Conservation (phyloP, 768 basidiomycete species). For the Brasilioporus rufonigricans region DNA sequence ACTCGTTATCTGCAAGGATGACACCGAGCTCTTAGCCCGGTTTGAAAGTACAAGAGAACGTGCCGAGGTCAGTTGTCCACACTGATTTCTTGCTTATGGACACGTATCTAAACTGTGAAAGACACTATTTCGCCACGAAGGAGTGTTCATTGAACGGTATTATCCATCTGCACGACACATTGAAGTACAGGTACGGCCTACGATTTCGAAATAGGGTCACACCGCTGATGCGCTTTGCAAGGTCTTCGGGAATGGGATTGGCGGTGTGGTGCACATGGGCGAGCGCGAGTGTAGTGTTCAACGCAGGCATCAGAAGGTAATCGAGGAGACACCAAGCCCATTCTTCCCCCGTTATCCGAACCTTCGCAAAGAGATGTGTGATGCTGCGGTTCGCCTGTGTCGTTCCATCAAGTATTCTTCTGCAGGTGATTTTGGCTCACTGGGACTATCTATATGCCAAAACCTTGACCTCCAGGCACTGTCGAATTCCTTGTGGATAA, state of each 20-base stretch:
- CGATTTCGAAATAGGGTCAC: background rate
- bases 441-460: background rate
- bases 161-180: conserved; percentile 56
- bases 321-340: conserved; percentile 68
- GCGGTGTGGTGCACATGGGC: conserved; percentile 59
- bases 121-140: conserved; percentile 48
- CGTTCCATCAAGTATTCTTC: conserved; percentile 53
- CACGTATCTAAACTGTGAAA: conserved; percentile 17
- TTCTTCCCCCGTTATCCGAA: conserved; percentile 47
- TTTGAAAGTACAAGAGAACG: conserved; percentile 40
- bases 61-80: conserved; percentile 32
- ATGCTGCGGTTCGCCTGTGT: conserved; percentile 52
- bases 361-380: conserved; percentile 45
- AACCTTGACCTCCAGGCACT: conserved; percentile 41
- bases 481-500: conserved; percentile 67
- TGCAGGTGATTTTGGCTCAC: conserved; percentile 39
- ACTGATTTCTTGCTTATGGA: background rate
- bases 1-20: conserved; percentile 49
- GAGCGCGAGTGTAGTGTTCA: conserved; percentile 73
- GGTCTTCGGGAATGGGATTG: conserved; percentile 66
- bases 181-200: conserved; percentile 52
- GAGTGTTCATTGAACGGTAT: conserved; percentile 61
- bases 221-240: conserved; percentile 22
- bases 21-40: conserved; percentile 35
- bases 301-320: conserved; percentile 68